phyloP scores from a whole-genome alignment of 2,329 filamentous ascomycete species.

The Chrysoporthe cubensis region DNA sequence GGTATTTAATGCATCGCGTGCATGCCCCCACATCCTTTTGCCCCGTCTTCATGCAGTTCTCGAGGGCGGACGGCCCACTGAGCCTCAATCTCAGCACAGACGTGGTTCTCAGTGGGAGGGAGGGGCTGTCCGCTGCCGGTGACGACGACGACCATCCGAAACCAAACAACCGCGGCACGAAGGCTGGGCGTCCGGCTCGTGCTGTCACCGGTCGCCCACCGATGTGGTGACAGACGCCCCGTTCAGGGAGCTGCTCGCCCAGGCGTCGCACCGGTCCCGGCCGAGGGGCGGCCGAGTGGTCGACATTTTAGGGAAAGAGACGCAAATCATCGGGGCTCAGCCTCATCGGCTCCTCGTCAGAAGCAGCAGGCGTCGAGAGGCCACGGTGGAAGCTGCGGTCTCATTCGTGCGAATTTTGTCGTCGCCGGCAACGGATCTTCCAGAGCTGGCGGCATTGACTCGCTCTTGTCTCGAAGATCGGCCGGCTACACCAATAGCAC shows the following conservation, averaged over 20 bases:
- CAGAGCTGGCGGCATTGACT: conserved; percentile 19
- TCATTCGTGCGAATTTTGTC: conserved; percentile 10
- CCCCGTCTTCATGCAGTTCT: conserved; percentile 6
- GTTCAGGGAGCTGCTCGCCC: background rate
- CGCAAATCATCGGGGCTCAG: conserved; percentile 1
- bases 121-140: background rate
- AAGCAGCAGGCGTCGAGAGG: background rate
- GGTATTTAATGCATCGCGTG: background rate
- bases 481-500: conserved; percentile 21
- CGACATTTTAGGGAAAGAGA: background rate
- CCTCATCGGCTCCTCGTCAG: conserved; percentile 1
- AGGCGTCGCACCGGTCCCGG: background rate
- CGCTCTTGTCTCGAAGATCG: conserved; percentile 27
- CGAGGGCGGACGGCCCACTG: background rate
- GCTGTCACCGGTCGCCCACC: background rate
- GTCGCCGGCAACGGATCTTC: background rate
- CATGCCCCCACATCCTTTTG: background rate
- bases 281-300: background rate
- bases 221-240: background rate
- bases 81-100: conserved; percentile 12
- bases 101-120: background rate
- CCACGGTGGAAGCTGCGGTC: background rate
- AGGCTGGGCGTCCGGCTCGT: background rate
- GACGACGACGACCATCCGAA: background rate
- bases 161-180: background rate